Percentiles rank a stretch among this genome's conserved stretches.
phyloP scores from a whole-genome alignment of 2,329 filamentous ascomycete genomes.

The Cordyceps javanica region DNA sequence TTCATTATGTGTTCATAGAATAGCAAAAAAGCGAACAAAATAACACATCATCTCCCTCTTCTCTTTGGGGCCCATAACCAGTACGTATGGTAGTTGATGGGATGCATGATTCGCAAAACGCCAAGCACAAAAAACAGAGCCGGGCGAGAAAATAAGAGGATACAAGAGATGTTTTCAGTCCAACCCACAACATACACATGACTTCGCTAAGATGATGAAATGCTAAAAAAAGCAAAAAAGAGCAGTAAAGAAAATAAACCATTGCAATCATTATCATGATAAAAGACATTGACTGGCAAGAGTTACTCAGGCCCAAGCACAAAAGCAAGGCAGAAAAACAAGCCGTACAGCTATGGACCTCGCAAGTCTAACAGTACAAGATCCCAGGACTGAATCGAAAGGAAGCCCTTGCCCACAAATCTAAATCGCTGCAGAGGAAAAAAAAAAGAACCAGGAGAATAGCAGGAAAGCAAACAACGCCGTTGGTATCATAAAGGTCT shows the following conservation, averaged over 20 bases:
- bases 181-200: conserved; percentile 14
- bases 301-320: background rate
- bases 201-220: conserved; percentile 14
- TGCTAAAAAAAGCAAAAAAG: conserved; percentile 14
- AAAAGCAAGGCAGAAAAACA: background rate
- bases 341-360: background rate
- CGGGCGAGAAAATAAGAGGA: no score
- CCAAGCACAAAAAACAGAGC: no score
- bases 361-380: background rate
- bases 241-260: conserved; percentile 6
- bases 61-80: no score
- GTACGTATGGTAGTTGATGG: no score
- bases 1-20: no score
- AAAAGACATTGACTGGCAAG: no score
- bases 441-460: background rate
- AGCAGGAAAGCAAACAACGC: conserved; percentile 2
- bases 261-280: conserved; percentile 10
- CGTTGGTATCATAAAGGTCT: conserved; percentile 4
- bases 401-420: background rate
- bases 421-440: background rate
- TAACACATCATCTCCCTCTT: conserved; percentile 15
- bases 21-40: background rate
- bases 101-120: no score
- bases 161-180: no score
- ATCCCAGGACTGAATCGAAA: no score